Evolutionary conservation across 2,329 filamentous ascomycete genomes (phyloP).

Genomic region (Monilinia polystroma): DNA sequence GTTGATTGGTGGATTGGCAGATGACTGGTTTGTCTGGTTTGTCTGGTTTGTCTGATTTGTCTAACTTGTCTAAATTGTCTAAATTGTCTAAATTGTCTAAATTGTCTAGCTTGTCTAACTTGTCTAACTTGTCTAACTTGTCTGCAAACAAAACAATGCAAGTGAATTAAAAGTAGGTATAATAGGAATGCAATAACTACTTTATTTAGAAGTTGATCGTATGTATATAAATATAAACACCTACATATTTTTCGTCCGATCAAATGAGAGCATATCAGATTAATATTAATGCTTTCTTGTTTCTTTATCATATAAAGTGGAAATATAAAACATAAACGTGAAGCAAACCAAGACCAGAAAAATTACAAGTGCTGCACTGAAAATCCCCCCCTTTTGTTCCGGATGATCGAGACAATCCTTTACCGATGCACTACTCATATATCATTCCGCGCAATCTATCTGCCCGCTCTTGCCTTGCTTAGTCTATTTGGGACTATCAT

Average conservation of each 20-base stretch:
- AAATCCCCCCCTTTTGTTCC: slow-evolving; percentile 13
- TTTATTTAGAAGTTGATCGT: background rate
- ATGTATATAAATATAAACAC: background rate
- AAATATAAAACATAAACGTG: background rate
- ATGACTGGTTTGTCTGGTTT: background rate
- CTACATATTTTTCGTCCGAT: too few species aligned
- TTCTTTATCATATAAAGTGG: too few species aligned
- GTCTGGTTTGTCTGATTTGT: too few species aligned
- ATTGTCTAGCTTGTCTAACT: too few species aligned
- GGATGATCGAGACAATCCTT: slow-evolving; percentile 19
- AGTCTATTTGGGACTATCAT: too few species aligned
- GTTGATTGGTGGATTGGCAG: slow-evolving; percentile 1
- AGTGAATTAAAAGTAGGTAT: background rate
- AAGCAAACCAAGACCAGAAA: background rate
- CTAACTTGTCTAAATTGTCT: background rate
- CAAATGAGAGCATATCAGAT: background rate
- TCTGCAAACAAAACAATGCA: slow-evolving; percentile 16
- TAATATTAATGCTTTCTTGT: background rate
- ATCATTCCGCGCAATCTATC: background rate
- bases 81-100: background rate
- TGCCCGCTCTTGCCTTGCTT: background rate
- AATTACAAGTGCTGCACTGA: background rate
- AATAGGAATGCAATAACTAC: background rate
- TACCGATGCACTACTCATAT: background rate
- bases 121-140: background rate